A percentile compares a stretch with the other conserved stretches of the same genome.
phyloP scores from a whole-genome alignment of 371 early-diverging fungal genomes.

The Saksenaea oblongispora region DNA sequence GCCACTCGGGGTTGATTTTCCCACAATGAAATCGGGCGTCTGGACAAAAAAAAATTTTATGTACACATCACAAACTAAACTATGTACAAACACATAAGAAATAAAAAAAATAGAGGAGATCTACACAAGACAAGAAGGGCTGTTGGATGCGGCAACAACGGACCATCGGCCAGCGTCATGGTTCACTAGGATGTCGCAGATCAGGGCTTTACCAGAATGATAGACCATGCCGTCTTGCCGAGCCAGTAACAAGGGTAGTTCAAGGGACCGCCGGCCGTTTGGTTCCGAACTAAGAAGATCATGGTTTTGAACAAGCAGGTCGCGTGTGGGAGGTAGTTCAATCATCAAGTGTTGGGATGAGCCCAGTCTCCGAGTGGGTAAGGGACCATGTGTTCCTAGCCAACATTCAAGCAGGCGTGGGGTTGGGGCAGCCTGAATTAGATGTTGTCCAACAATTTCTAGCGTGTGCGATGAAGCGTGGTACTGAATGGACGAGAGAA shows the following conservation, averaged over 20 bases:
- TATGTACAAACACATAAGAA: background rate
- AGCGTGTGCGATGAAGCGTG: constrained; percentile 27
- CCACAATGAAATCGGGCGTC: background rate
- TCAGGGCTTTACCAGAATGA: constrained; percentile 38
- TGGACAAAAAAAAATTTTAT: background rate
- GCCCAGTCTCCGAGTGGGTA: constrained; percentile 23
- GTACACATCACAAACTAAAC: background rate
- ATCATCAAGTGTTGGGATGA: constrained; percentile 28
- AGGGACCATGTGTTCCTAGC: constrained; percentile 41
- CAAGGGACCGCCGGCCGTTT: constrained; percentile 21
- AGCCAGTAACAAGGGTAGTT: constrained; percentile 32
- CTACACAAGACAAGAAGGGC: constrained; percentile 1
- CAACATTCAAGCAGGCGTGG: constrained; percentile 37
- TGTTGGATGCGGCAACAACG: constrained; percentile 13
- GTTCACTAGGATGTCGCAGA: constrained; percentile 19
- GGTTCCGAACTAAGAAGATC: constrained; percentile 4
- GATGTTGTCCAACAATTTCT: constrained; percentile 31
- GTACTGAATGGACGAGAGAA: constrained; percentile 32
- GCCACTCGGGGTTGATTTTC: background rate
- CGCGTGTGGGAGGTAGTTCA: constrained; percentile 30
- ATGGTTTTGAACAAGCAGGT: constrained; percentile 21
- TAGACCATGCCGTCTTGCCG: constrained; percentile 41
- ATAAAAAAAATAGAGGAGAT: background rate
- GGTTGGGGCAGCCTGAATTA: constrained; percentile 27
- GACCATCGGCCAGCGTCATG: constrained; percentile 21